Base-by-base conservation (phyloP, 495 filamentous ascomycete species). In the Penicillium chermesinum region DNA sequence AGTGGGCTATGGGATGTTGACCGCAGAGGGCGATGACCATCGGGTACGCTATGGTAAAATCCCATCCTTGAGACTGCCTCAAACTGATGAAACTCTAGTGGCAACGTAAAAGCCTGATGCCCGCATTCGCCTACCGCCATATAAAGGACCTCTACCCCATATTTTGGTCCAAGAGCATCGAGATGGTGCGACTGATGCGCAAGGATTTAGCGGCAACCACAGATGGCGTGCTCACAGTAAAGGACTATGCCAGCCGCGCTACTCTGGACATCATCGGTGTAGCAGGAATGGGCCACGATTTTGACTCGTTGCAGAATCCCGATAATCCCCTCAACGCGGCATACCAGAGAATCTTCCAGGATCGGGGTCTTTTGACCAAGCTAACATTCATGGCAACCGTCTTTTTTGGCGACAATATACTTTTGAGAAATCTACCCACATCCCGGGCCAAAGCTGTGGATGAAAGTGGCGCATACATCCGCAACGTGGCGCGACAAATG, bases 221-320 rank as follows among this genome's bases (percentile, higher is more conserved):
- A 17, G 59, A 70, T 44, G 66, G 70, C 35, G 52, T 58, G 5
- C 48, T 91, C 15, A 80, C 87, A 39, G 75, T 87, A 0, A 63
- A 75, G 40, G 61, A 63, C 21, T 94, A 86, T 85, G 77, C 76
- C 3, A 82, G 74, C 27, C 76, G 89, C 17, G 81, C 81, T 0
- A 89, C 91, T 0, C 79, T 96, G 13, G 91, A 96, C 50, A 95
- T 96, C 53, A 91, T 96, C 55, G 90, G 91, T 7, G 57, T 86
- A 2, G 86, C 90, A 0, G 91, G 91, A 7, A 80, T 96, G 58
- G 88, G 89, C 5, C 77, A 82, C 32, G 88, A 95, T 50, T 96
- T 96, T 57, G 70, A 79, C 12, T 81, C 87, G 2, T 77, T 96
- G 38, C 55, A 74, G 15, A 65, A 89, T 51, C 82, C 84, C 0